Base-by-base conservation (phyloP, 495 filamentous ascomycete species). In the Neurospora discreta region DNA sequence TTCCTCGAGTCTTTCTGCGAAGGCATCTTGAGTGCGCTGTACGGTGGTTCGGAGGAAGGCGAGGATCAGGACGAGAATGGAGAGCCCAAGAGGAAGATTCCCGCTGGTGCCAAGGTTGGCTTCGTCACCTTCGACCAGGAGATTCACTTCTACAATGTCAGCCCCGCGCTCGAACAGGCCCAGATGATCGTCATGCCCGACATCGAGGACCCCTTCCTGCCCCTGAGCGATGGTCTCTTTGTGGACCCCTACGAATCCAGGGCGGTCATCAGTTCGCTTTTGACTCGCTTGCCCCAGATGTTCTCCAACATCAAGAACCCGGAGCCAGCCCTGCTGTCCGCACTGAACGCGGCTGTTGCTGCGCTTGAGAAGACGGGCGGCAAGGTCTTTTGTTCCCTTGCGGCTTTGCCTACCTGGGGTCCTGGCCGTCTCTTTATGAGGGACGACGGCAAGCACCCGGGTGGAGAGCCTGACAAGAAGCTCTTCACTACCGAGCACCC, bases 111-210 rank as follows among this genome's bases (percentile, higher is more conserved):
- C 26, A 97, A 93, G 83, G 89, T 99, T 67, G 96, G 95, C 65
- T 97, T 99, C 80, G 90, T 97, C 75, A 98, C 95, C 3, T 99
- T 90, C 80, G 95, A 98, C 82, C 93, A 91, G 79, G 93, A 97
- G 74, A 90, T 98, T 39, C 95, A 99, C 76, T 99, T 97, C 78
- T 99, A 97, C 84, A 98, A 98, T 77, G 89, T 96, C 75, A 92
- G 90, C 77, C 82, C 93, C 23, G 83, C 88, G 39, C 82, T 97
- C 38, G 92, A 97, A 68, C 89, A 93, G 82, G 92, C 95, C 6
- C 95, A 99, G 77, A 98, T 98, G 95, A 89, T 98, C 84, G 94
- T 98, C 20, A 97, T 98, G 93, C 92, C 95, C 11, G 95, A 99
- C 78, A 87, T 99, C 71, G 93, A 99, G 74, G 95, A 99, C 74